Base-by-base conservation (phyloP, 257 asterid genomes). In the Solanum chmielewskii region DNA sequence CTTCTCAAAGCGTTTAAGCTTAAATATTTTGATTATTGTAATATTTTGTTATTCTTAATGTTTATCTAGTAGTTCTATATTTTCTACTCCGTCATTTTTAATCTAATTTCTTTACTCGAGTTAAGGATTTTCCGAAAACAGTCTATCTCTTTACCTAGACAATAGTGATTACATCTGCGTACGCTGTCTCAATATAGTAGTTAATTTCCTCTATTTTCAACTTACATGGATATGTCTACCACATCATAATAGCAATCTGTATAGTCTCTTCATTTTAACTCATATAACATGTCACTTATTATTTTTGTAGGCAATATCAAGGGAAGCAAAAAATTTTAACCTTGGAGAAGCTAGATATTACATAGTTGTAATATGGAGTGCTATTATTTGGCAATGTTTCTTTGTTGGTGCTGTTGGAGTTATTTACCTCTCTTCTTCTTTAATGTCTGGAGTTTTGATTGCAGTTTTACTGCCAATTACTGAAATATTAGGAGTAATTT, bases 331-430 rank as follows among this genome's bases (percentile, higher is more conserved):
- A 62, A 39, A 44, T 4, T 84, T 62, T 35, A 44, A 84, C n/a
- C 11, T 84, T 1, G 75, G 73, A 12, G 77, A 84, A 84, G 77
- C 4, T 15, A 84, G 59, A 39, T 84, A 84, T 68, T 84, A 84
- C 0, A 29, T 12, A 14, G 86, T 84, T 35, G 52, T 84, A 62
- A 29, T 62, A 62, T 84, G 86, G 49, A 84, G 18, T 39, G 62
- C 62, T 3, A 84, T 84, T 1, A 68, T 84, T 23, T 84, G 86
- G 86, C 86, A 84, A n/a, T 68, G 73, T 11, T 68, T 84, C 56
- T 68, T n/a, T 68, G 76, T 84, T 8, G 86, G 86, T 59, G 59
- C 44, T n/a, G 74, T 84, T 41, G 86, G 86, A 33, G 86, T 84
- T 37, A 84, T 64, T 62, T 84, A 44, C n/a, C 20, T 9, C 27